phyloP scores from a whole-genome alignment of 768 basidiomycete genomes.

The Suillus occidentalis region DNA sequence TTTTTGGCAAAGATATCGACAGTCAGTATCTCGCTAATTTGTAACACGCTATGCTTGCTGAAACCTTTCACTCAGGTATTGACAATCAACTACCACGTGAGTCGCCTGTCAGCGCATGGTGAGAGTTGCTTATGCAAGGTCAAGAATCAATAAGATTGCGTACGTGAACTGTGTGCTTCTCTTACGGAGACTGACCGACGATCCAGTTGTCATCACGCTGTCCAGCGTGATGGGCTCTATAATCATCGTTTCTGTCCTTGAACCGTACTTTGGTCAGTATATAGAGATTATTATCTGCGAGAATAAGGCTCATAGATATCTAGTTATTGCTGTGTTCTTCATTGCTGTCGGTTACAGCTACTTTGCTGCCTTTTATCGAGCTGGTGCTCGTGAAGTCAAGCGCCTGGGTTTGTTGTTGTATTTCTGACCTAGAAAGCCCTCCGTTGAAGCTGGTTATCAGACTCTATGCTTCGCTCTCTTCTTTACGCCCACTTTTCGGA shows the following conservation, averaged over 20 bases:
- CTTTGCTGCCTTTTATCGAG: conserved; percentile 67
- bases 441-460: conserved; percentile 29
- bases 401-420: conserved; percentile 35
- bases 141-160: conserved; percentile 58
- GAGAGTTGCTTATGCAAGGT: not conserved
- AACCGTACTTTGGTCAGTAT: conserved; percentile 59
- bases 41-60: not conserved
- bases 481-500: conserved; percentile 81
- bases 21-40: conserved; percentile 33
- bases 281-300: not conserved
- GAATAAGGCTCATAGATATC: not conserved
- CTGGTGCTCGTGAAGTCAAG: conserved; percentile 73
- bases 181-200: not conserved
- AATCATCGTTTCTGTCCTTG: conserved; percentile 55
- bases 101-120: conserved; percentile 11
- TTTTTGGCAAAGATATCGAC: conserved; percentile 69
- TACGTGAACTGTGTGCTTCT: conserved; percentile 19
- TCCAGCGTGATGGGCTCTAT: conserved; percentile 52
- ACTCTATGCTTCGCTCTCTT: conserved; percentile 70
- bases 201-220: conserved; percentile 49
- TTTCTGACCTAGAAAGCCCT: not conserved
- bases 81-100: conserved; percentile 61
- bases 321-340: conserved; percentile 54
- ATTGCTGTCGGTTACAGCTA: conserved; percentile 64
- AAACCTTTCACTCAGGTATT: conserved; percentile 17